These are phyloP conservation scores for Xylaria arbuscula DNA, from an alignment of 2,329 filamentous ascomycete genomes.

Conservation along the genomic window DNA sequence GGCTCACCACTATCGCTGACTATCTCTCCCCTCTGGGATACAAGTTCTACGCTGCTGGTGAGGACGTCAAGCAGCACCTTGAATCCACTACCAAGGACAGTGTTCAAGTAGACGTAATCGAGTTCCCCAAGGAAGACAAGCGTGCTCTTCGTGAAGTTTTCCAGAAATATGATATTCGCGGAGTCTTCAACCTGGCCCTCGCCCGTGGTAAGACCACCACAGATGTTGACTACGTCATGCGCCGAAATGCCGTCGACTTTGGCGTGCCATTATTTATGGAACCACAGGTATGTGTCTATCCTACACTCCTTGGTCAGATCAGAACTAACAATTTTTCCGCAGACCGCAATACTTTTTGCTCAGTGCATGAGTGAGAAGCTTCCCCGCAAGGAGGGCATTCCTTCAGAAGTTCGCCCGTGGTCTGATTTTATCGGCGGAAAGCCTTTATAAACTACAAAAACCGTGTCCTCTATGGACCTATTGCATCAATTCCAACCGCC, in stretches of 20 bases:
- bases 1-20: constrained; percentile 83
- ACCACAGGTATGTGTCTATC: constrained; percentile 79
- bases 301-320: background rate
- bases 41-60: constrained; percentile 89
- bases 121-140: constrained; percentile 98
- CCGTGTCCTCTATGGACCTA: background rate
- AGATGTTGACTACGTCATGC: constrained; percentile 98
- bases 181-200: constrained; percentile 93
- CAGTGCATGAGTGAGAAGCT: constrained; percentile 98
- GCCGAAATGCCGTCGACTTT: constrained; percentile 97
- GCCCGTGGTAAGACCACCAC: constrained; percentile 82
- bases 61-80: constrained; percentile 83
- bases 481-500: background rate
- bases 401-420: constrained; percentile 91
- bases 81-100: constrained; percentile 76
- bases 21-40: constrained; percentile 90
- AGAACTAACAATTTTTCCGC: constrained; percentile 22
- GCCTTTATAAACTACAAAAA: constrained; percentile 65
- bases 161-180: constrained; percentile 94
- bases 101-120: constrained; percentile 85
- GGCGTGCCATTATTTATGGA: constrained; percentile 98
- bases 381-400: constrained; percentile 87
- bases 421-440: constrained; percentile 93
- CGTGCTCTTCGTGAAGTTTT: constrained; percentile 93
- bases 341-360: constrained; percentile 96